A percentile compares a stretch with the other conserved stretches of the same genome.
Conservation (phyloP, 2,329 filamentous ascomycete genomes). For the Xylariaceae sp. region DNA sequence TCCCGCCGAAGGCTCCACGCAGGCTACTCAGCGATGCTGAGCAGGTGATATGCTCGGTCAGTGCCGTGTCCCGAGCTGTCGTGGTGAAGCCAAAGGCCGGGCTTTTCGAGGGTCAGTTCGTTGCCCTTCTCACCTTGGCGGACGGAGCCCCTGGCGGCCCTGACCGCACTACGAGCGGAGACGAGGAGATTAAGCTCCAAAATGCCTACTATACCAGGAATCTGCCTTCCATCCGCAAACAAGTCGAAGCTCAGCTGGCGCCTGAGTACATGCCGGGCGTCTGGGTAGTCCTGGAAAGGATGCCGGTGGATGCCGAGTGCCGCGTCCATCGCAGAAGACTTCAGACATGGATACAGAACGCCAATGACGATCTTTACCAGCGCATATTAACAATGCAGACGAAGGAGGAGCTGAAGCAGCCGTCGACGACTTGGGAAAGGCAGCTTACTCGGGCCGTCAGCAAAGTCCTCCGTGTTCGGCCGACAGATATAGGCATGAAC, state of each 20-base stretch:
- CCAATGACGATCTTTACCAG: conserved; percentile 41
- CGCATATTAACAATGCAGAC: conserved; percentile 41
- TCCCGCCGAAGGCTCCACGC: conserved; percentile 23
- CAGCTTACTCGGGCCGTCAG: conserved; percentile 35
- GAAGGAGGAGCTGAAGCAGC: conserved; percentile 32
- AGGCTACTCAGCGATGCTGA: conserved; percentile 32
- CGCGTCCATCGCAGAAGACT: conserved; percentile 39
- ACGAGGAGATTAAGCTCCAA: conserved; percentile 34
- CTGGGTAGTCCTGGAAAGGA: conserved; percentile 43
- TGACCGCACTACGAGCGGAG: conserved; percentile 15
- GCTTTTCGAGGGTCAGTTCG: conserved; percentile 43
- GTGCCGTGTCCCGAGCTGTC: conserved; percentile 36
- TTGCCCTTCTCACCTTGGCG: conserved; percentile 41
- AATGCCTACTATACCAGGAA: conserved; percentile 37
- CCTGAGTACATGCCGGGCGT: conserved; percentile 37
- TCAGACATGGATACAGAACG: conserved; percentile 51
- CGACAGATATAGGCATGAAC: conserved; percentile 38
- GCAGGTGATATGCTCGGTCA: conserved; percentile 35
- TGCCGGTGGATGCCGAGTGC: conserved; percentile 39
- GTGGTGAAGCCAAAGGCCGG: conserved; percentile 45
- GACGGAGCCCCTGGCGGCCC: conserved; percentile 25
- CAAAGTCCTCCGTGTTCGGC: conserved; percentile 34
- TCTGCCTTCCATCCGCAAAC: conserved; percentile 36
- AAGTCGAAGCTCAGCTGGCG: conserved; percentile 33
- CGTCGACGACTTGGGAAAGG: conserved; percentile 35